Evolutionary conservation across 2,329 filamentous ascomycete genomes (phyloP), one percentile per base, ranked within the genome.

Genomic region (Lizonia empirigonia): DNA sequence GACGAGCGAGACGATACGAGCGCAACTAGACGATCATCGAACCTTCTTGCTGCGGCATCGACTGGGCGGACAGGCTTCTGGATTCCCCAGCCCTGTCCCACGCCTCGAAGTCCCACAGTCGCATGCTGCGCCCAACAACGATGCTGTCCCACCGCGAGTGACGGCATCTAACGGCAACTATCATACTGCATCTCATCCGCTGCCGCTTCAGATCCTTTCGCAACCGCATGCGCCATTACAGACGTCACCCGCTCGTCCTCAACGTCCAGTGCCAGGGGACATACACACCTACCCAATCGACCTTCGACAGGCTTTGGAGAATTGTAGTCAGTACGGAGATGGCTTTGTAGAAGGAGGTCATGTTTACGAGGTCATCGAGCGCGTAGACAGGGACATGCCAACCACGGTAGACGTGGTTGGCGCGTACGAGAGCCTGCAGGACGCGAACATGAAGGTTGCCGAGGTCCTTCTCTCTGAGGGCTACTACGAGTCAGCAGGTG

Each of bases 11-110:
- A 56, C 55, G 24, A 50, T 62, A 34, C 48, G 58, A 27, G 55
- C 53, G 24, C 60, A 63, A 22, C 32, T 63, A n/a, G 60, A 63
- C 33, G 46, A 60, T 13, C 60, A 63, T 38, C 60, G 60, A 27
- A 58, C 60, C 18, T 52, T 52, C 20, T 30, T 63, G 16, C 54
- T 63, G 12, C 50, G 39, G 24, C 54, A 62, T 34, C 33, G 49
- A 20, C 37, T 29, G 7, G 38, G 24, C 27, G 49, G 49, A 34
- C 42, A 47, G 33, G 23, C 42, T 10, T 47, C 37, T 39, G 50
- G 56, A 13, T 29, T 50, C 7, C 39, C 39, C 24, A 55, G 36
- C 33, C 51, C 51, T 23, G 44, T 58, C 20, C 56, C 58, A 19
- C 56, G 47, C 18, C 32, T 59, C 24, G 53, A 53, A 20, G 24